Percentiles rank a stretch among this genome's conserved stretches.
These are phyloP conservation scores for Platanthera zijinensis DNA, from an alignment of 106 monocot species.

Conservation along the genomic window DNA sequence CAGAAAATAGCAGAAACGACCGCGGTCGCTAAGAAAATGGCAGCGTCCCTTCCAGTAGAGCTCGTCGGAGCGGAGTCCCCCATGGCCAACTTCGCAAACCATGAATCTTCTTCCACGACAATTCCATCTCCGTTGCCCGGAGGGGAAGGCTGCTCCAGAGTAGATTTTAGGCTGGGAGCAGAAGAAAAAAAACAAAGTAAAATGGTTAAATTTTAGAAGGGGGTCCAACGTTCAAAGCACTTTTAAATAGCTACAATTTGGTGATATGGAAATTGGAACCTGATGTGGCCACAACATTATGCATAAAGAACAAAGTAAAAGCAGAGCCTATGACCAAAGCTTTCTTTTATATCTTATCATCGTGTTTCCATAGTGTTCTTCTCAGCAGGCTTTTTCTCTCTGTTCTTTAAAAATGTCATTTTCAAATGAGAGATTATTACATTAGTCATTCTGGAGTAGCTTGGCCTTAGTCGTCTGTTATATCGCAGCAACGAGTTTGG, in stretches of 20 bases:
- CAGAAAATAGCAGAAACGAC: neutral
- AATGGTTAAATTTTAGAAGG: neutral
- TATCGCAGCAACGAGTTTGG: no score
- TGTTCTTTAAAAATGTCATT: neutral
- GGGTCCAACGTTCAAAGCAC: neutral
- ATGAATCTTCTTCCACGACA: neutral
- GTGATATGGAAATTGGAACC: neutral
- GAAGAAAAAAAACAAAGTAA: neutral
- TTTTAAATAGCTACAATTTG: neutral
- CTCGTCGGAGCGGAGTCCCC: neutral
- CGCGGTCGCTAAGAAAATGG: neutral
- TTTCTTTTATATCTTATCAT: neutral
- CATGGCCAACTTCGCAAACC: conserved; percentile 8
- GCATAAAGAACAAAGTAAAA: conserved; percentile 9
- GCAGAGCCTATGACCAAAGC: neutral
- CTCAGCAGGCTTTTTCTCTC: neutral
- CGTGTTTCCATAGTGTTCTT: neutral
- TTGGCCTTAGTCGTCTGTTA: no score
- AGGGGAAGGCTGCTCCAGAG: neutral
- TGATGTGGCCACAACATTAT: neutral
- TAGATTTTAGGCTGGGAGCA: conserved; percentile 1
- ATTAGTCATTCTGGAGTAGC: no score
- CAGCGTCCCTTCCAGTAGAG: neutral
- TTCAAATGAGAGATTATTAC: neutral
- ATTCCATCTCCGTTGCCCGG: neutral